Evolutionary conservation across 495 filamentous ascomycete species (phyloP), one percentile per base, ranked within the genome.

Genomic region (Podospora tetraspora): DNA sequence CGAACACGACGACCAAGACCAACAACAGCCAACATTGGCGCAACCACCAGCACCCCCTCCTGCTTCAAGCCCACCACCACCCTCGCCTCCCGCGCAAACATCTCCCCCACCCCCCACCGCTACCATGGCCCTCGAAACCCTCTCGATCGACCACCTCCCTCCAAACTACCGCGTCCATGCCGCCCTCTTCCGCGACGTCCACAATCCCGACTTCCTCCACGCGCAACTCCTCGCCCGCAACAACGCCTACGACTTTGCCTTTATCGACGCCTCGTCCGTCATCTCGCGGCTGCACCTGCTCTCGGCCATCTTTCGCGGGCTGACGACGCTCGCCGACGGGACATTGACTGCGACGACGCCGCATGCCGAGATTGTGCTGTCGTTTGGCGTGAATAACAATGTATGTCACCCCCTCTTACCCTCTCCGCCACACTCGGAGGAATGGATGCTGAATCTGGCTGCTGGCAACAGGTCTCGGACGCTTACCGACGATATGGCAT

Each of bases 341-440:
- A 85, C 87, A 24, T 79, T 94, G 32, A 89, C 87, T 71, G 95
- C 92, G 25, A 86, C 89, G 43, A 98, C 97, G 74, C 89, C 97
- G 12, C 95, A 98, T 72, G 95, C 93, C 0, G 95, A 98, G 76
- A 91, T 92, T 67, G 94, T 99, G 3, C 91, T 91, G 72, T 88
- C 87, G 13, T 80, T 99, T 11, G 91, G 87, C 63, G 84, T 90
- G 0, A 92, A 91, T 62, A 97, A 94, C 70, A 98, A 98, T 79
- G 94, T 95, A 74, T 30, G 32, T 24, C 24, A 61, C 62, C 34
- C 19, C 57, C 37, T 71, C 67, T 69, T 63, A 21, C 67, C 62
- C 70, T 58, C 52, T 37, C 13, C 37, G 12, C 4, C 13, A 0
- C 34, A 3, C 1, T 37, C 1, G 13, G 12, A 37, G 2, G 13